Evolutionary conservation across 805 yeast species (phyloP), one percentile per base, ranked within the genome.

Genomic region (Torulaspora franciscae): DNA sequence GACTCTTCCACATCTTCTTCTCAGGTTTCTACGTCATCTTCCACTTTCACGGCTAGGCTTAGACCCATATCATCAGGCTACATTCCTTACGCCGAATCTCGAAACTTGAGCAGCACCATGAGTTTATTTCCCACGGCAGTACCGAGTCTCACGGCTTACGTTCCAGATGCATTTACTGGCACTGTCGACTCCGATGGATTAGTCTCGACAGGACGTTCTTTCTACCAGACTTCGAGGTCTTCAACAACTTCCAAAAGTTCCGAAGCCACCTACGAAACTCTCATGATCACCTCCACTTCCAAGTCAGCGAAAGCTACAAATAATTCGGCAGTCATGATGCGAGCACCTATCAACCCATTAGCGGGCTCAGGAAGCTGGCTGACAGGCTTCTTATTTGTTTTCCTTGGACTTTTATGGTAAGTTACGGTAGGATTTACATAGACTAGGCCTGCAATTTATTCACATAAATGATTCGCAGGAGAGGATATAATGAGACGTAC

Each of bases 61-160:
- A 36, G 17, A 17, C 51, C 61, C n/a, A 67, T 77, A 8, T 27
- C 43, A 29, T 68, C 77, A 0, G 77, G 76, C 3, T 26, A 51
- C 11, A 78, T 79, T 13, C 83, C 83, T 14, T 77, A 72, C 54
- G 83, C 82, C 0, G 62, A 62, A 4, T 40, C 61, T 0, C 61
- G 61, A 24, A 66, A 62, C 42, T 33, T 58, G 7, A 59, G 68
- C 0, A 49, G 41, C 5, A 50, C 47, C 9, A 29, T 57, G 44
- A 52, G 55, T 11, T 47, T 46, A 28, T 45, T 43, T 11, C 51
- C 48, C 6, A 40, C 51, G 13, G 17, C 36, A 6, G 33, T 50
- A n/a, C 42, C 49, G 19, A 39, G 47, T 11, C 32, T 22, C 8
- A 29, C 46, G 15, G 14, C 48, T 10, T 41, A 43, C 34, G 41